Base-by-base conservation (phyloP, 257 asterid genomes). In the Scutellaria minor region DNA sequence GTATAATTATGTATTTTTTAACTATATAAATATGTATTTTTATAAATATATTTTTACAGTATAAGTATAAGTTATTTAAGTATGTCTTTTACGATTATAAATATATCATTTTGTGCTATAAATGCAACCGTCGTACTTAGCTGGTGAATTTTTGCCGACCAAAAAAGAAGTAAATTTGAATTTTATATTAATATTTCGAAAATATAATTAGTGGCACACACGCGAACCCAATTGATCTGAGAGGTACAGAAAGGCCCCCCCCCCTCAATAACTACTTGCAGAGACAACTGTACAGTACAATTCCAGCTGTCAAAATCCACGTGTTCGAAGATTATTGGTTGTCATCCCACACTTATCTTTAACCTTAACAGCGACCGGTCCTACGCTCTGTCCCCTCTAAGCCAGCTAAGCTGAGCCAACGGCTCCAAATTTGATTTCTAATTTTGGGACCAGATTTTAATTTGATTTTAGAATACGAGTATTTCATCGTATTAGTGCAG, bases 241-340 rank as follows among this genome's bases (percentile, higher is more conserved):
- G 64, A 12, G 72, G 65, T 44, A 31, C 45, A 59, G 53, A 70
- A 41, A 20, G 85, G 83, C n/a, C n/a, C 50, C 65, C 61, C 71
- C 46, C 63, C 37, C 73, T 74, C 64, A 76, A 73, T 78, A 52
- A 73, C 79, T 78, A 66, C 74, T 82, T 83, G 78, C 83, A 64
- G 67, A 46, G 84, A 88, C 90, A 88, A 55, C 90, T 85, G 88
- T 78, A 79, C 81, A 79, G 46, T 77, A 35, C 61, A 73, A 62
- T 57, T 78, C 47, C 95, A 91, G 93, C 96, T 87, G 96, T 84
- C 24, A 9, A 1, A 2, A 1, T 31, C 75, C 86, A 85, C 85
- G 94, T 87, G 89, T 46, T 5, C 0, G 0, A 0, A 0, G 0
- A 0, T 46, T 5, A 87, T 84, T 87, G 78, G 92, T 10, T 44